Evolutionary conservation across 2,329 filamentous ascomycete species (phyloP), one percentile per base, ranked within the genome.

Genomic region (Epichloe sp.): DNA sequence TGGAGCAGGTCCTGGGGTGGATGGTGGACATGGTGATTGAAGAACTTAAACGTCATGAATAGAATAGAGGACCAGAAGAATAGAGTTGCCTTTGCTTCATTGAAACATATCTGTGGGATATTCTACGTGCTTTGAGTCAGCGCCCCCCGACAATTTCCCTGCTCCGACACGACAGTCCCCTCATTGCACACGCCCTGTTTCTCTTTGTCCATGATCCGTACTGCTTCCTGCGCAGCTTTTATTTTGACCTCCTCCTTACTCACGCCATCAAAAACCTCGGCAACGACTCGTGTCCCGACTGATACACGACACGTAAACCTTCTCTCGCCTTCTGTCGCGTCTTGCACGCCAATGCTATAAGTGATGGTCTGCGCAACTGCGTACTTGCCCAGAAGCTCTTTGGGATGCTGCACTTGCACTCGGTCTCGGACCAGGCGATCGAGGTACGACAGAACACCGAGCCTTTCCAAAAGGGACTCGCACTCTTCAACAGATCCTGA

Each of bases 381-480:
- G 35, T 85, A 57, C 44, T 74, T 67, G 0, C 84, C 82, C 8
- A 94, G 66, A 52, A 80, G 73, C 62, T 88, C 82, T 64, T 88
- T 90, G 1, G 80, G 80, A 53, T 84, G 79, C 55, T 71, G 60
- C 6, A 75, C 61, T n/a, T 83, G 73, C 3, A 91, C 74, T 0
- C 66, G 60, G 3, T 77, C 76, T 1, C 72, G 67, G 10, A 94
- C 58, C 11, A 89, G 69, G 2, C 82, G 74, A 0, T 77, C 68
- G 52, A 95, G 65, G 56, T 80, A 79, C 0, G 67, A 62, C 40
- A 89, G 56, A 4, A 96, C 71, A 0, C 88, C 88, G 3, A 88
- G 68, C 0, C 71, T 68, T 44, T 78, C 73, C 0, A 88, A 63
- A 38, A 96, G 73, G 0, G 49, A 60, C 47, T 75, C 70, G 59